Evolutionary conservation across 106 monocot genomes (phyloP).

Genomic region (Dactylorhiza incarnata): DNA sequence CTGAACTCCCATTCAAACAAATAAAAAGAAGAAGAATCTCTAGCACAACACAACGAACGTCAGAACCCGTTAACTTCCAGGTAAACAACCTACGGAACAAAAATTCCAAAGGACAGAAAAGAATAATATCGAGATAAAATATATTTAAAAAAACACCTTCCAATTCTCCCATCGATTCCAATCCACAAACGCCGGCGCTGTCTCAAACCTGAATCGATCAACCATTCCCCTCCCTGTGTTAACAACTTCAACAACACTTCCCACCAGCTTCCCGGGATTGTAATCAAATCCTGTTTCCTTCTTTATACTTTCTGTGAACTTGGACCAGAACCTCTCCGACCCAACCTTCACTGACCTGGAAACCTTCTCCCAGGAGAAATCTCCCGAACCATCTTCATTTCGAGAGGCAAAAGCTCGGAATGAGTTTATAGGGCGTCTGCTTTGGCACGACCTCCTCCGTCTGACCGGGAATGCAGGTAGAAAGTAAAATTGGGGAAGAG

Average conservation of each 20-base stretch:
- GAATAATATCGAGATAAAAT: not conserved
- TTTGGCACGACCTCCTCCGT: not conserved
- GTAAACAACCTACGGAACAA: too few species aligned
- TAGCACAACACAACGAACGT: too few species aligned
- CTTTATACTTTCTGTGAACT: slow-evolving; percentile 29
- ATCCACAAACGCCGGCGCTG: slow-evolving; percentile 35
- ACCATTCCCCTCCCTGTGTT: slow-evolving; percentile 19
- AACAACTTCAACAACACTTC: slow-evolving; percentile 10
- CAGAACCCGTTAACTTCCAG: too few species aligned
- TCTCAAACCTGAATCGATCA: slow-evolving; percentile 24
- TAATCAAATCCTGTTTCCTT: slow-evolving; percentile 60
- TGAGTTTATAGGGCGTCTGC: not conserved
- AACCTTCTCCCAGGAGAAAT: slow-evolving; percentile 40
- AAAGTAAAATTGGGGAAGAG: not conserved
- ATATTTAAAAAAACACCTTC: slow-evolving; percentile 38
- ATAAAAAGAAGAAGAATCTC: too few species aligned
- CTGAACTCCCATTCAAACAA: too few species aligned
- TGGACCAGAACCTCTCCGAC: slow-evolving; percentile 33
- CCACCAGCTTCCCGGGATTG: slow-evolving; percentile 15
- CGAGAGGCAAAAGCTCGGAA: slow-evolving; percentile 26
- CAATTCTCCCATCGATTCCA: slow-evolving; percentile 80
- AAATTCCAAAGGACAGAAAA: too few species aligned
- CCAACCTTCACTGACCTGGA: slow-evolving; percentile 32
- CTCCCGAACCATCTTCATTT: slow-evolving; percentile 15
- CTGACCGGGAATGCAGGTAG: not conserved